Evolutionary conservation across 1,284 basidiomycete genomes (phyloP), one percentile per base, ranked within the genome.

Genomic region (Pseudozyma hubeiensis): DNA sequence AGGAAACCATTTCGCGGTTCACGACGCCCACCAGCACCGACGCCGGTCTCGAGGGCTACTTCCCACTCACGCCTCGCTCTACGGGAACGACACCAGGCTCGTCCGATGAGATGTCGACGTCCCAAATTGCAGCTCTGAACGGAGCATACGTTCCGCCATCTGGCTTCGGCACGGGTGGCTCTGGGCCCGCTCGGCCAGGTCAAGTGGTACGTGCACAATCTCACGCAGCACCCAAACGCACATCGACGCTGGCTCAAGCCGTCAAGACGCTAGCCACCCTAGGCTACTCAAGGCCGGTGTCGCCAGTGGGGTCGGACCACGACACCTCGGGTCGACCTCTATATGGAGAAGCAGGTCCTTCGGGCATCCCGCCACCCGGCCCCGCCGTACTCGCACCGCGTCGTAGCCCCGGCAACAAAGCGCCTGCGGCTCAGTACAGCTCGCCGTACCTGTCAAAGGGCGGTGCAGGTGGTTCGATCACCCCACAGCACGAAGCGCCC

Each of bases 161-260:
- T 47, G 69, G 69, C 10, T 72, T 63, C 39, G 69, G 69, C 14
- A 72, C 69, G 4, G 69, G 69, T 39, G 69, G 69, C 14, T 72
- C 69, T 5, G 69, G 69, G 1, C 64, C 69, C 8, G 69, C 69
- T 39, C 51, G 69, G 41, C 52, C 53, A 6, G 55, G 63, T 14
- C 52, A 66, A 29, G 31, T 62, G n/a, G 51, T 37, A 29, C 63
- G 72, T 2, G 54, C 59, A 29, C 59, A 84, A 30, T 63, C 83
- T 16, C 87, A 89, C 31, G 85, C 88, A 5, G 87, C 90, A 17
- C 70, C 69, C 6, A 76, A 24, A 43, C 64, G 74, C 24, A 52
- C 59, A 11, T 69, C 79, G 45, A 73, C 73, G n/a, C 47, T 80
- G 4, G 77, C 79, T 5, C 77, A 79, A 43, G 79, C 79, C 4